Evolutionary conservation across 148 eudicot genomes (phyloP), one percentile per base, ranked within the genome.

Genomic region (Fallopia convolvulus): DNA sequence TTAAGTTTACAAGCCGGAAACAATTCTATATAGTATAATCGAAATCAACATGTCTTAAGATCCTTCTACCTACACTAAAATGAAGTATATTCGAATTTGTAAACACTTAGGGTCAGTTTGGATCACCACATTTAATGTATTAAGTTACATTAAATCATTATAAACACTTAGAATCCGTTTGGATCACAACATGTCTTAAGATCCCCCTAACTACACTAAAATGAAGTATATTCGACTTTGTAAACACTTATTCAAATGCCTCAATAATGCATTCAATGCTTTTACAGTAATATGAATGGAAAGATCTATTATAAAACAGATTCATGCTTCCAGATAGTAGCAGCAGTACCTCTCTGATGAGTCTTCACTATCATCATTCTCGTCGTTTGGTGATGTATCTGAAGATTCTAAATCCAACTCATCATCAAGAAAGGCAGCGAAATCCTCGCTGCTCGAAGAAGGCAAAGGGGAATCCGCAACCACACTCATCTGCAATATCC

Each of bases 401-500:
- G 97, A 90, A 8, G 81, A 81, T 63, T 56, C 74, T 60, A 81
- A 75, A 71, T 85, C 90, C 49, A 94, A 60, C 81, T 90, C 97
- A 1, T 86, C 90, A 44, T 91, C 97, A 26, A 92, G 88, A 77
- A 88, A 20, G 3, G 92, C 87, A 6, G 91, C 89, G 33, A 94
- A 92, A 79, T 94, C 99, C 30, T 89, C 97, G 21, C 92, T 91
- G 76, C 97, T 91, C 14, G 97, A 94, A 9, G 93, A 92, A 78
- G 81, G 80, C 0, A 81, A 79, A 0, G 93, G 93, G 18, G 97
- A 92, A 75, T 94, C 93, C 7, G 85, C 76, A 21, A 76, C 90
- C 30, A 91, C 77, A 81, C 93, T 93, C 98, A 91, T 93, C 92
- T 93, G 83, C 40, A 41, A 41, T 30, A 42, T 48, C 66, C 65